Evolutionary conservation across 139 green algal species (phyloP).

Genomic region (Tetratostichococcus sp.): DNA sequence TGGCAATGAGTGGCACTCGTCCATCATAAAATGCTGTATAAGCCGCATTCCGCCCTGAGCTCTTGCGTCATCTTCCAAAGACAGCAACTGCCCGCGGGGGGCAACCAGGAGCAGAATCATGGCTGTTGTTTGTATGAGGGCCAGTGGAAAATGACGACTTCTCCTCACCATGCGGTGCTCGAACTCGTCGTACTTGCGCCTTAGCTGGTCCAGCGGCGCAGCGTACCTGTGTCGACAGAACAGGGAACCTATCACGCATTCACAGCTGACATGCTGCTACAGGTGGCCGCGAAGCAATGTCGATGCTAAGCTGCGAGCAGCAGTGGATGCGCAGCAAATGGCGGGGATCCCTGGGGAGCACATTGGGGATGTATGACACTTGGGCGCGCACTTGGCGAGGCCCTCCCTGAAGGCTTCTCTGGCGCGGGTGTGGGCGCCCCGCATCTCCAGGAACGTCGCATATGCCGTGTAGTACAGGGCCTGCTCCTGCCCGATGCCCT

Average conservation of each 20-base stretch:
- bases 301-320: no score
- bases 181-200: constrained; percentile 70
- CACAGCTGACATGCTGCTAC: no score
- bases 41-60: no score
- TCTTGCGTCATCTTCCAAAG: no score
- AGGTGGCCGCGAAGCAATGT: no score
- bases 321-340: no score
- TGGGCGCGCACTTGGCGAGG: constrained; percentile 42
- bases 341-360: no score
- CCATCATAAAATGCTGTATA: not conserved
- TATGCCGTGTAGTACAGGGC: constrained; percentile 86
- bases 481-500: constrained; percentile 73
- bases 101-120: no score
- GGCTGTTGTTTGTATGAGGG: no score
- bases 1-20: not conserved
- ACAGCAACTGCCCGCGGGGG: not conserved
- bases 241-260: not conserved
- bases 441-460: constrained; percentile 76
- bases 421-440: constrained; percentile 59
- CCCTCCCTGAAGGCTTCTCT: constrained; percentile 72
- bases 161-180: constrained; percentile 78
- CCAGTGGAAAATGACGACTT: no score
- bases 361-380: no score
- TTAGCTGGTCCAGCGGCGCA: constrained; percentile 66
- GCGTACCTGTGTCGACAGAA: constrained; percentile 36